These are phyloP conservation scores for Penicillium nordicum DNA, from an alignment of 2,329 filamentous ascomycete genomes.

Conservation along the genomic window DNA sequence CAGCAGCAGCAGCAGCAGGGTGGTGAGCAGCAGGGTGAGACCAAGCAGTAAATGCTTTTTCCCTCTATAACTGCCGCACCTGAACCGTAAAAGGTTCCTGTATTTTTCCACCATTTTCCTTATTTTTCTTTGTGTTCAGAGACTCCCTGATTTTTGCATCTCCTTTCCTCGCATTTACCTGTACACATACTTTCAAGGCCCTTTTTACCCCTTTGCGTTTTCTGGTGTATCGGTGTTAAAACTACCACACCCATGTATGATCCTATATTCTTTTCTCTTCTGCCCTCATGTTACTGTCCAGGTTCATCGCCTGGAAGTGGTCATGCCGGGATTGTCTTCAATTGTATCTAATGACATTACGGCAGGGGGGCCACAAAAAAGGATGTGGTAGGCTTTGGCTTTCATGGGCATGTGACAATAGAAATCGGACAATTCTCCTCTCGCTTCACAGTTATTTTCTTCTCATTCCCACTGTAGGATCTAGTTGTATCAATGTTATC, in stretches of 20 bases:
- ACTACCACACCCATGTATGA: constrained; percentile 24
- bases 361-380: constrained; percentile 36
- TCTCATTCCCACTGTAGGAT: not conserved
- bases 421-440: constrained; percentile 42
- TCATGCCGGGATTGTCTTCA: constrained; percentile 33
- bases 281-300: constrained; percentile 28
- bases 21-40: constrained; percentile 55
- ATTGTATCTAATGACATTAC: constrained; percentile 42
- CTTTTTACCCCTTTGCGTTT: constrained; percentile 28
- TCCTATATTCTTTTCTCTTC: constrained; percentile 18
- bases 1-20: constrained; percentile 53
- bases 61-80: constrained; percentile 36
- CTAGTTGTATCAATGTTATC: constrained; percentile 7
- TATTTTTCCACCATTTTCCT: constrained; percentile 28
- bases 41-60: constrained; percentile 53
- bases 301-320: constrained; percentile 15
- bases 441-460: constrained; percentile 24
- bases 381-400: constrained; percentile 32
- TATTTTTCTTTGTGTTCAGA: constrained; percentile 24
- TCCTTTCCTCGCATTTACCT: constrained; percentile 33
- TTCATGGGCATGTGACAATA: constrained; percentile 37
- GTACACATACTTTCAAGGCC: constrained; percentile 37
- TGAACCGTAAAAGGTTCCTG: constrained; percentile 21
- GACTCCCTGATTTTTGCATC: constrained; percentile 24
- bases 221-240: constrained; percentile 39